phyloP scores from a whole-genome alignment of 768 basidiomycete species.

The Sporobolomyces pararoseus region DNA sequence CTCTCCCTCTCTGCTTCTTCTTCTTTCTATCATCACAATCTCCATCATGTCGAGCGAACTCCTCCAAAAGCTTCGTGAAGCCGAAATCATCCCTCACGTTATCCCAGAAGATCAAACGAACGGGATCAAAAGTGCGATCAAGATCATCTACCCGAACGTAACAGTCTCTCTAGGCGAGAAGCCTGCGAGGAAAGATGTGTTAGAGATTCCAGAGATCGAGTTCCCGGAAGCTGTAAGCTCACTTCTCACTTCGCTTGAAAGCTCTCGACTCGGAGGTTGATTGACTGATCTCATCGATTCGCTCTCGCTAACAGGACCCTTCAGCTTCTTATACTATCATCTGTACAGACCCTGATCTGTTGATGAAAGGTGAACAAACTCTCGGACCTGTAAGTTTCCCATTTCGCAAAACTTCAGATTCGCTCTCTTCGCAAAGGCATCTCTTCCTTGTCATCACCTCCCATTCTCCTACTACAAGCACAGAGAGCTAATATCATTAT shows the following conservation, averaged over 20 bases:
- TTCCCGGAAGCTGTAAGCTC: conserved; percentile 23
- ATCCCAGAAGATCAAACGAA: background rate
- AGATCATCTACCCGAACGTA: conserved; percentile 16
- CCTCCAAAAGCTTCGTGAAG: conserved; percentile 5
- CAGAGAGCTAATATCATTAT: no score
- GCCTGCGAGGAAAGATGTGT: background rate
- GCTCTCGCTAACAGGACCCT: conserved; percentile 2
- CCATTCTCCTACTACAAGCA: no score
- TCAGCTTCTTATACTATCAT: conserved; percentile 24
- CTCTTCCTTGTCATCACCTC: no score
- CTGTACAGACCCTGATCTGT: conserved; percentile 21
- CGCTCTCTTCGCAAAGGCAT: no score
- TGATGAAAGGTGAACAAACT: conserved; percentile 16
- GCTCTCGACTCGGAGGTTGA: background rate
- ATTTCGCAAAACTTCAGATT: no score
- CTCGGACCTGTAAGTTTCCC: conserved; percentile 3
- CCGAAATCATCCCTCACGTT: conserved; percentile 14
- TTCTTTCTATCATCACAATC: background rate
- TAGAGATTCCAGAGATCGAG: conserved; percentile 23
- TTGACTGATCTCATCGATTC: background rate
- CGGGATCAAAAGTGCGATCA: background rate
- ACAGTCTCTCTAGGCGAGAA: conserved; percentile 3
- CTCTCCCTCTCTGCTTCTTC: background rate
- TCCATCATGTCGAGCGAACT: conserved; percentile 11
- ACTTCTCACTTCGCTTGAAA: no score